These are phyloP conservation scores for Euphorbia corollata DNA, from an alignment of 441 rosid genomes.

Conservation along the genomic window DNA sequence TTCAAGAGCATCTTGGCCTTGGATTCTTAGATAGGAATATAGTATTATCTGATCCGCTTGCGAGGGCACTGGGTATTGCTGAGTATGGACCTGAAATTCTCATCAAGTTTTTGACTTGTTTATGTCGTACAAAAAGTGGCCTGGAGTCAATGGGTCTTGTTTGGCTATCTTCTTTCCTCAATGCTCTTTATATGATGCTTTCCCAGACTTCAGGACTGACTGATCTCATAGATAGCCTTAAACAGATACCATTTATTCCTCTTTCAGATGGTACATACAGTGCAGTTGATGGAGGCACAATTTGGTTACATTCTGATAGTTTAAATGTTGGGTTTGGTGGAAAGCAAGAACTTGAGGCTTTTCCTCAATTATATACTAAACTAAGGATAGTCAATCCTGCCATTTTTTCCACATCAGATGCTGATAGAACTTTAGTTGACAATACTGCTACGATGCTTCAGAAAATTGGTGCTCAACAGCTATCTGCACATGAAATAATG, in stretches of 20 bases:
- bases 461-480: constrained; percentile 67
- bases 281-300: constrained; percentile 59
- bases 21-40: constrained; percentile 75
- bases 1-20: constrained; percentile 76
- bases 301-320: constrained; percentile 74
- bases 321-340: constrained; percentile 35
- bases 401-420: constrained; percentile 48
- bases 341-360: constrained; percentile 50
- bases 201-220: constrained; percentile 45
- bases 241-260: constrained; percentile 64
- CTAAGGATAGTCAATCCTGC: constrained; percentile 64
- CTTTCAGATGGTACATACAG: constrained; percentile 77
- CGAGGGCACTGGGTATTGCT: constrained; percentile 72
- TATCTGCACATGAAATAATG: constrained; percentile 86
- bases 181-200: constrained; percentile 41
- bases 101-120: constrained; percentile 50
- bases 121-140: constrained; percentile 49
- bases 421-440: constrained; percentile 30
- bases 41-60: constrained; percentile 66
- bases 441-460: constrained; percentile 60
- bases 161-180: constrained; percentile 74
- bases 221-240: constrained; percentile 44
- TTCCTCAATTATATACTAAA: constrained; percentile 62
- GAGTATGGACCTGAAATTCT: constrained; percentile 76
- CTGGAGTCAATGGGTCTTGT: constrained; percentile 56